Evolutionary conservation across 75 land plant species (phyloP), one percentile per base, ranked within the genome.

Genomic region (Pinus taeda): DNA sequence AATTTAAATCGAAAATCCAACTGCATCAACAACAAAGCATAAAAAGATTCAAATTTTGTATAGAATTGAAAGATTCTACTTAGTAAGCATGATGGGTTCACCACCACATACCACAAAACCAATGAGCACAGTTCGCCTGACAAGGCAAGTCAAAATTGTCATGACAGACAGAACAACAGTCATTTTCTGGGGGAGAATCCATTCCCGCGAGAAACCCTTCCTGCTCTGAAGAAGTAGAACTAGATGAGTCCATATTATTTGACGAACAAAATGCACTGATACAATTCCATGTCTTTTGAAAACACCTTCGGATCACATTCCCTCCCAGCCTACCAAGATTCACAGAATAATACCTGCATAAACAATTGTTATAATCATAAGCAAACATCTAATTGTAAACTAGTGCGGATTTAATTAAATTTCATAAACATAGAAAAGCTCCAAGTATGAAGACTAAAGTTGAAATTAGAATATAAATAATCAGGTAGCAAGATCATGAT

Each of bases 101-200:
- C 12, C n/a, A n/a, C n/a, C 42, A 22, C 81, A 29, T 53, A 94
- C 98, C 96, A 85, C 98, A 95, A 76, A 95, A 95, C 98, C 98
- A 95, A 76, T 95, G 98, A 71, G 98, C 90, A 81, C 96, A 95
- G 65, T 91, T 95, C 45, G 96, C 94, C 76, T 95, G 96, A 74
- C 90, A 91, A 65, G 96, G 92, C 69, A 88, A 30, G 57, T 77
- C 84, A 75, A 89, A 91, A 36, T 71, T 59, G 61, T 83, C 90
- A 78, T 90, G 94, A 77, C 98, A 95, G 15, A 95, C 71, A 3
- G 96, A 88, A 76, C 98, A 95, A 59, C 74, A 80, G 36, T 95
- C 98, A 76, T 87, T 83, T 74, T 80, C 86, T 21, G 89, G 88
- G 57, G 93, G 96, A 0, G 79, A 59, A 29, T 87, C 87, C 97